Evolutionary conservation across 352 stramenopile genomes (phyloP), one percentile per base, ranked within the genome.

Genomic region (Globisporangium abappressorium): DNA sequence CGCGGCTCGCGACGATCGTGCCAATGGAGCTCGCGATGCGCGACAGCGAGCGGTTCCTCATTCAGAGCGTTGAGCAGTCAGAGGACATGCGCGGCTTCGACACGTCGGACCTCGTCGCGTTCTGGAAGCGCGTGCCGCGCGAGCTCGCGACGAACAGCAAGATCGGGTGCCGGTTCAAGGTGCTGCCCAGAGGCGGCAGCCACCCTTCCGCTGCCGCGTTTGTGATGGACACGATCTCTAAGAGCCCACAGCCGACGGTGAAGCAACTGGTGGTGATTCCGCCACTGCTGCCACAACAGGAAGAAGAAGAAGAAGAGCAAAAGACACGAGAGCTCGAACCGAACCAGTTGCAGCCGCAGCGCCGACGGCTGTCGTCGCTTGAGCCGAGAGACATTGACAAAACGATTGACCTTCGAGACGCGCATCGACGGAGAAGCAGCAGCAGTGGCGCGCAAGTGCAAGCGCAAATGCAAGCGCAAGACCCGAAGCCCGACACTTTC

Each of bases 111-210:
- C 61, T 87, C 28, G 70, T 72, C 33, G 62, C 65, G 8, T 90
- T 90, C 58, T 94, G 86, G 86, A 78, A 81, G 60, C 78, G 80
- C 5, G 71, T 92, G 22, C 68, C 81, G 1, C 77, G 65, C 11
- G 80, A 92, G 36, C 62, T 78, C 33, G 70, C 91, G 12, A 81
- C 73, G 2, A 85, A 87, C 66, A 87, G 80, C 66, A 92, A 88
- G 57, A 70, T 93, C 62, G 80, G 81, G 38, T 93, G 83, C 65
- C 62, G 72, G n/a, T 93, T 92, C 55, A 62, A 49, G 11, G 22
- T 74, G 8, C 24, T 62, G 26, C 20, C 30, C 8, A 49, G 62
- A 57, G 12, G 30, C 30, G 5, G 28, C 20, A 22, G 22, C n/a
- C 49, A 38, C 15, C 30, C 55, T 6, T 22, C 28, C 20, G 54